Conservation (phyloP, 2,329 filamentous ascomycete species). For the Ceratocystis cubensis region DNA sequence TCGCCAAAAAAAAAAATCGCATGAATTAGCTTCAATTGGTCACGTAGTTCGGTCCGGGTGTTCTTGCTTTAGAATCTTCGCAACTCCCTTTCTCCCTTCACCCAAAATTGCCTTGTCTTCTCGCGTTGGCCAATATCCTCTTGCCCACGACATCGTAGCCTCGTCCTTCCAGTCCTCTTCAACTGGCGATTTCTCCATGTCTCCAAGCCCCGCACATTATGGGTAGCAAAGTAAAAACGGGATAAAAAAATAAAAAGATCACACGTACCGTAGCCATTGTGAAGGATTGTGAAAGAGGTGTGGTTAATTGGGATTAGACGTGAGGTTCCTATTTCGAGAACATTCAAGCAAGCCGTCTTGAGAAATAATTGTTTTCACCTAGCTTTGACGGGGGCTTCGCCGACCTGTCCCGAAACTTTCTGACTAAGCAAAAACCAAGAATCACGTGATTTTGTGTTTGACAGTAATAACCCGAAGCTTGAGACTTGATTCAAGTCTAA, state of each 20-base stretch:
- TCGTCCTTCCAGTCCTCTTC: no score
- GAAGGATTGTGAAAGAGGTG: constrained; percentile 35
- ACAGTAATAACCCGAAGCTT: not conserved
- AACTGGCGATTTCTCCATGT: no score
- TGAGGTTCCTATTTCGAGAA: constrained; percentile 23
- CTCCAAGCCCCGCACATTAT: no score
- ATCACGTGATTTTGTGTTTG: not conserved
- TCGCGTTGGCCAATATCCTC: no score
- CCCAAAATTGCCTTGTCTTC: no score
- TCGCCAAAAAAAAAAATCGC: constrained; percentile 9
- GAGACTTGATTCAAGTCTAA: not conserved
- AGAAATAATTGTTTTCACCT: constrained; percentile 21
- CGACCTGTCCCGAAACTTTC: constrained; percentile 19
- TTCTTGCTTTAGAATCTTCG: no score
- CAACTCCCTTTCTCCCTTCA: no score
- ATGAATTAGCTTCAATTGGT: constrained; percentile 6
- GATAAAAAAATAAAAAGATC: not conserved
- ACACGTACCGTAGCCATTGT: constrained; percentile 59
- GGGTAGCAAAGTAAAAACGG: not conserved
- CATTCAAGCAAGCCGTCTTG: constrained; percentile 6
- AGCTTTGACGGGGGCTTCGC: constrained; percentile 13
- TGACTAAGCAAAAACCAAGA: constrained; percentile 14
- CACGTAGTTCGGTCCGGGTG: not conserved
- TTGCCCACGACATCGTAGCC: no score
- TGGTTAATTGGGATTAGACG: constrained; percentile 37